Evolutionary conservation across 768 basidiomycete genomes (phyloP).

Genomic region (Boletellus ananas): DNA sequence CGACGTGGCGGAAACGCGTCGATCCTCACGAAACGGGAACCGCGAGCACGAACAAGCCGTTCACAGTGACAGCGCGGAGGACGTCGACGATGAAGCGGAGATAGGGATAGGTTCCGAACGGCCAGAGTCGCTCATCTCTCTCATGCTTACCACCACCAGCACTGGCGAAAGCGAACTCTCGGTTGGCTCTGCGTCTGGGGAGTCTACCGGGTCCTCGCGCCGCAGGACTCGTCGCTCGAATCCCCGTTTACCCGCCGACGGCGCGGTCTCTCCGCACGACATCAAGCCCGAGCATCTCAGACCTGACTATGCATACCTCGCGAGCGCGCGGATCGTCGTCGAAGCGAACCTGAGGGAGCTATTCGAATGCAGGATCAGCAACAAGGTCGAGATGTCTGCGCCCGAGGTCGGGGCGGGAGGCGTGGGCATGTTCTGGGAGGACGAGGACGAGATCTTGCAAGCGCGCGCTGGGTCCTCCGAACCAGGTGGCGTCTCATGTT

Average conservation of each 20-base stretch:
- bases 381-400: not conserved
- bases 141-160: not conserved
- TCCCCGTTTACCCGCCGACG: constrained; percentile 11
- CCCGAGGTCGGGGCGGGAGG: constrained; percentile 1
- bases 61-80: not conserved
- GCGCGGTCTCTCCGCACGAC: constrained; percentile 15
- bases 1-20: not conserved
- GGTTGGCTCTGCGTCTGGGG: not conserved
- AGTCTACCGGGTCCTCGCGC: constrained; percentile 8
- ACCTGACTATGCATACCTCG: constrained; percentile 51
- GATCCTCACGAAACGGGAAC: not conserved
- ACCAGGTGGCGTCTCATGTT: not conserved
- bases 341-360: constrained; percentile 49
- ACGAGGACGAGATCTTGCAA: constrained; percentile 19
- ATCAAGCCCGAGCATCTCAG: constrained; percentile 31
- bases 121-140: constrained; percentile 10
- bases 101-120: not conserved
- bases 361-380: constrained; percentile 11
- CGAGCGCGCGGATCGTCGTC: constrained; percentile 47
- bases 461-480: not conserved
- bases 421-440: constrained; percentile 27
- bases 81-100: constrained; percentile 13
- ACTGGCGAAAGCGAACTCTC: not conserved
- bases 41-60: not conserved
- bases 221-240: constrained; percentile 19